Evolutionary conservation across 345 rosid genomes (phyloP).

Genomic region (Populus nigra): DNA sequence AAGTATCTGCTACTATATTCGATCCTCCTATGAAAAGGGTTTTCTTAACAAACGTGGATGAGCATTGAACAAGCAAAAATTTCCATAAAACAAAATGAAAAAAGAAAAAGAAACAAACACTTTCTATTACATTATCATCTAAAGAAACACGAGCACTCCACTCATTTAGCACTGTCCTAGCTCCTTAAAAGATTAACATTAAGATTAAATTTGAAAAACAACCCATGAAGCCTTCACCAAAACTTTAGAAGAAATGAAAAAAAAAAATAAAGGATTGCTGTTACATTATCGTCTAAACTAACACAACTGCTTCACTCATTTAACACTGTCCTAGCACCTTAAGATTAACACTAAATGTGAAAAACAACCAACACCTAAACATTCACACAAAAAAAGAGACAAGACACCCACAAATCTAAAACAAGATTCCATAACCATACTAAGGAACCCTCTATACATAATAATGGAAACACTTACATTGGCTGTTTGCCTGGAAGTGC

Average conservation of each 20-base stretch:
- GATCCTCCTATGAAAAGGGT: neutral
- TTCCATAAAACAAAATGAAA: neutral
- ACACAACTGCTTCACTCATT: neutral
- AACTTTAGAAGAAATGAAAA: neutral
- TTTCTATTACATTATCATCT: neutral
- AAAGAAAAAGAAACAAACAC: neutral
- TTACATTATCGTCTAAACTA: neutral
- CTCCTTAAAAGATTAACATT: neutral
- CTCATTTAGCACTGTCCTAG: neutral
- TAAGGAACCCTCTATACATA: neutral
- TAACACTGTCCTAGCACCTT: neutral
- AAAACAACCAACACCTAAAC: neutral
- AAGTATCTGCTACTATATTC: neutral
- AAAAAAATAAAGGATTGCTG: neutral
- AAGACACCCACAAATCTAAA: neutral
- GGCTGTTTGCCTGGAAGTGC: slow-evolving; percentile 70
- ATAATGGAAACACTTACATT: slow-evolving; percentile 33
- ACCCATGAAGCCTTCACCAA: neutral
- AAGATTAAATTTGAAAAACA: neutral
- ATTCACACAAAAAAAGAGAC: neutral
- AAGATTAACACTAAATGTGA: neutral
- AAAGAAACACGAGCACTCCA: neutral
- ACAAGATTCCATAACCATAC: neutral
- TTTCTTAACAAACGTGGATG: neutral
- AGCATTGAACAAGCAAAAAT: neutral